Base-by-base conservation (phyloP, 2,329 filamentous ascomycete genomes). In the Paramyrothecium roridum region DNA sequence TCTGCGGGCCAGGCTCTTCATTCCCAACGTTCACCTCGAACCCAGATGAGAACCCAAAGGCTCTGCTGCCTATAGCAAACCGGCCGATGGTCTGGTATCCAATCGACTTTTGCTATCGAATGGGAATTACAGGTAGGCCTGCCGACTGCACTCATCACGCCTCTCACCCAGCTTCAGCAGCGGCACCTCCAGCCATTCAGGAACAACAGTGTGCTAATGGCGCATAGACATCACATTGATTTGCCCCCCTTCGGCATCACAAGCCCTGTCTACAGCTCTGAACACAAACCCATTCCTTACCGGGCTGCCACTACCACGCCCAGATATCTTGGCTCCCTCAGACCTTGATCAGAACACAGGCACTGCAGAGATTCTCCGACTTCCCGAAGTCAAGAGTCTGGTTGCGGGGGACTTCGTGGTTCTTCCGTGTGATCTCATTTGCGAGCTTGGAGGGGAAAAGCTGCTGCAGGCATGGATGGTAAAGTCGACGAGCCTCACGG, bases 401-500 rank as follows among this genome's bases (percentile, higher is more conserved):
- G 85, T 99, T 63, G 91, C 84, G 53, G 85, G 86, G 13, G 91
- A 99, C 73, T 98, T 99, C 67, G 77, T 97, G 23, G 84, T 98
- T 3, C 78, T 99, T 3, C 93, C 95, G 1, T 99, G 95, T 72
- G 95, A 99, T 70, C 79, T 99, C 8, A 86, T 99, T 43, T 97
- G 92, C 69, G 93, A 96, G 67, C 77, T 98, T 17, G 87, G 89
- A 3, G 93, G 92, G 13, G 89, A 92, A 63, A 85, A 87, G 59
- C 79, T 98, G 21, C 75, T 96, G 2, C 91, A 97, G 70, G 86
- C 93, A 57, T 99, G 95, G 92, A 93, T 97, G 88, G 85, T 93
- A 30, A 86, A 89, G 63, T 85, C 91, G 51, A 87, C 85, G 17
- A 89, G 87, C 40, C 78, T 93, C 71, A 82, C 73, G 62, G 85